A percentile compares a stretch with the other conserved stretches of the same genome.
phyloP scores from a whole-genome alignment of 2,329 filamentous ascomycete species.

The Cladosporium oxysporum region DNA sequence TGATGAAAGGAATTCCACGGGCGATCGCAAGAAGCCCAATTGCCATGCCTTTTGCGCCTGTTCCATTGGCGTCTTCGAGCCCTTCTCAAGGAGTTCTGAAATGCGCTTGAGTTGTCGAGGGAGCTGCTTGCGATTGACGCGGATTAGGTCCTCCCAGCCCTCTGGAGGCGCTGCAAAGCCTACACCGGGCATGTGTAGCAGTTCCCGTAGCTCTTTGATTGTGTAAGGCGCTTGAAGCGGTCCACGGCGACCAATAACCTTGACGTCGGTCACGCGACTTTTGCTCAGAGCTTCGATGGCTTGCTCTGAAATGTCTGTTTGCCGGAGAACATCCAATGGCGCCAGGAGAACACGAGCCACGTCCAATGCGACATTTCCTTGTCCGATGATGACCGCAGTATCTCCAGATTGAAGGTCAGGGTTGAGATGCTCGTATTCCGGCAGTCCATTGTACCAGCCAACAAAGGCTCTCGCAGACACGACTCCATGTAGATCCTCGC shows the following conservation, averaged over 20 bases:
- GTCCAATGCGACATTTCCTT: conserved; percentile 95
- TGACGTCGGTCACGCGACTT: conserved; percentile 76
- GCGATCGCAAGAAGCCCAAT: conserved; percentile 81
- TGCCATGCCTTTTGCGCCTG: conserved; percentile 71
- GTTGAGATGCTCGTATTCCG: conserved; percentile 72
- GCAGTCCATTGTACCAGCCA: conserved; percentile 97
- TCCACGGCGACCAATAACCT: conserved; percentile 85
- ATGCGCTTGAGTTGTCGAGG: conserved; percentile 75
- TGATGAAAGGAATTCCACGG: conserved; percentile 63
- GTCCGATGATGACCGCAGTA: conserved; percentile 84
- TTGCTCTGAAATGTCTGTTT: conserved; percentile 86
- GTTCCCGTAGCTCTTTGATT: conserved; percentile 88
- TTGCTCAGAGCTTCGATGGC: conserved; percentile 72
- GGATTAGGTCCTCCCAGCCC: conserved; percentile 34
- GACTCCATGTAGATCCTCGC: conserved; percentile 75
- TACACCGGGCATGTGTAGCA: conserved; percentile 74
- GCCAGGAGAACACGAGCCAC: conserved; percentile 85
- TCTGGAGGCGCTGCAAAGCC: conserved; percentile 62
- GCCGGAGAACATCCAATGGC: conserved; percentile 69
- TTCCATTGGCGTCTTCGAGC: conserved; percentile 56
- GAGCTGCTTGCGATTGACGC: conserved; percentile 64
- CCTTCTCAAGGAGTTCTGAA: conserved; percentile 78
- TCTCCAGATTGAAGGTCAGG: conserved; percentile 75
- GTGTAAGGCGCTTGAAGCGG: conserved; percentile 86
- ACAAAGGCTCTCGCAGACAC: conserved; percentile 92